Percentiles rank a stretch among this genome's conserved stretches.
Conservation (phyloP, 306 rosid species). For the Casuarina glauca region DNA sequence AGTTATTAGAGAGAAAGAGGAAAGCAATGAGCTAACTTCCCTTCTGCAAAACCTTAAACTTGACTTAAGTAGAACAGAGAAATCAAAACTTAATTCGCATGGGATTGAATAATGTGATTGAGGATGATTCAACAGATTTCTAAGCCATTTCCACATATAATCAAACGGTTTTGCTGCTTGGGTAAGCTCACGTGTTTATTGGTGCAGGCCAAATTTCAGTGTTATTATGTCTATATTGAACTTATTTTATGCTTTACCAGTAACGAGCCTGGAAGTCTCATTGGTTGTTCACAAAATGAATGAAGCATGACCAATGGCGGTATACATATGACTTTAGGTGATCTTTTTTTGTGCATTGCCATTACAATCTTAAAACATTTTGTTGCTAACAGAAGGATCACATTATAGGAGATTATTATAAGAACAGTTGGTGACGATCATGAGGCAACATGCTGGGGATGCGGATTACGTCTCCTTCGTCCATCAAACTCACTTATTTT, state of each 20-base stretch:
- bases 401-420: conserved; percentile 66
- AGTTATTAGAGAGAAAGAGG: no score
- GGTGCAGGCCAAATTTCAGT: neutral
- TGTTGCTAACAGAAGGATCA: conserved; percentile 55
- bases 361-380: conserved; percentile 2
- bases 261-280: no score
- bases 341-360: neutral
- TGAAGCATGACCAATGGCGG: neutral
- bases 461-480: conserved; percentile 76
- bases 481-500: conserved; percentile 58
- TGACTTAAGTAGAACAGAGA: no score
- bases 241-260: neutral
- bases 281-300: neutral
- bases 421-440: conserved; percentile 44
- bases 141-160: neutral
- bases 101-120: neutral
- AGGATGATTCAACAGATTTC: neutral
- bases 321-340: neutral
- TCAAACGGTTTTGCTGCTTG: neutral
- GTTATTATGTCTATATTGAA: neutral
- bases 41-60: no score
- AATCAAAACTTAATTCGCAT: neutral
- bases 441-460: conserved; percentile 92
- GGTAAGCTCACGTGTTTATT: neutral
- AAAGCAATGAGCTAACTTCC: no score